Base-by-base conservation (phyloP, 805 yeast genomes). In the Metschnikowia arizonensis region DNA sequence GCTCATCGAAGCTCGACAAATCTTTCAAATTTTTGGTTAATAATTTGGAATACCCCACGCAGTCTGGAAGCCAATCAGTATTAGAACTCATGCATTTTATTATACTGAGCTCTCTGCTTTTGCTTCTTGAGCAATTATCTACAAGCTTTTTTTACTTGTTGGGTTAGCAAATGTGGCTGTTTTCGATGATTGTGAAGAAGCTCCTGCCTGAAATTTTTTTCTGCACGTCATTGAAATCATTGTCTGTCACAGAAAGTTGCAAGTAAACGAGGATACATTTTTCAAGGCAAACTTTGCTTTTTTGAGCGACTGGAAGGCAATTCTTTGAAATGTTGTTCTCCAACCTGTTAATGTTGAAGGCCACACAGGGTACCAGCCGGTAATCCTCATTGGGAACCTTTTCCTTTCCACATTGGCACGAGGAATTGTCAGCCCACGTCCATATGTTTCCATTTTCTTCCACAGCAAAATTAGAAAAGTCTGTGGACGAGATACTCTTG, bases 61-160 rank as follows among this genome's bases (percentile, higher is more conserved):
- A 85, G 47, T 74, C 79, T 33, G 99, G 99, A 42, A 74, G 97
- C 42, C 83, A 84, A 53, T 87, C 97, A 0, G 95, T 88, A 2
- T 78, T 93, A 86, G 98, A 93, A 57, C 71, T 91, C 57, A 71
- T 91, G 38, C 85, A 83, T 56, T 68, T 81, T 52, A 73, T 93
- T 44, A 70, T 91, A 14, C 70, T 74, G 36, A 88, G 85, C 58
- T 76, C 89, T 2, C 78, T 83, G 3, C 63, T 71, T 6, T 83
- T 79, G 1, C 63, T 87, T 35, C 57, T 87, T 19, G 67, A 73
- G 6, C 83, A 78, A 45, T 62, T 88, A 28, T 71, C 90, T 1
- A 69, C 87, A 0, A 82, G 96, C 1, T 86, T 90, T 57, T 93
- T 88, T n/a, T n/a, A n/a, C n/a, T n/a, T 59, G 84, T 90, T 40